Conservation (phyloP, 75 land plant genomes). For the Pinus tabuliformis region DNA sequence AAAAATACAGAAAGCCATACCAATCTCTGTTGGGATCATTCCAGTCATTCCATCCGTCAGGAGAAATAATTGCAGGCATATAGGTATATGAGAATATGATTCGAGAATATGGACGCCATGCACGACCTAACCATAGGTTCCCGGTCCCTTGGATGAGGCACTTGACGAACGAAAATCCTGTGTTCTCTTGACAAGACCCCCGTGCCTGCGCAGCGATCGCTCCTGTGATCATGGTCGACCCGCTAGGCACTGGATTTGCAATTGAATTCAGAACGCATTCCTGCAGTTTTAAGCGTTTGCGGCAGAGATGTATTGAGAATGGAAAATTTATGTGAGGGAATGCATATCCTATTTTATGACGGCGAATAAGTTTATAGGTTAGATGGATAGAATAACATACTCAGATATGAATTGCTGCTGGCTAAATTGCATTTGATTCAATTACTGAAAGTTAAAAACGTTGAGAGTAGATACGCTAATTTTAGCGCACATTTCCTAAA, state of each 20-base stretch:
- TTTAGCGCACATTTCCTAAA: too few relatives aligned
- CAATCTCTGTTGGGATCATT: conserved; percentile 53
- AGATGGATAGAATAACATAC: too few relatives aligned
- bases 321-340: too few relatives aligned
- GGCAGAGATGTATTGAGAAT: too few relatives aligned
- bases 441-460: neutral
- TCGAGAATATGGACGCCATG: conserved; percentile 73
- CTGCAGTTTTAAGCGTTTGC: conserved; percentile 24
- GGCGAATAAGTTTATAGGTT: too few relatives aligned
- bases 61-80: conserved; percentile 45
- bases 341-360: too few relatives aligned
- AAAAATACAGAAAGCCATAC: conserved; percentile 12
- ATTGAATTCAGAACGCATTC: conserved; percentile 56
- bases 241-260: conserved; percentile 24
- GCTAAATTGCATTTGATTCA: too few relatives aligned
- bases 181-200: conserved; percentile 30
- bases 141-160: conserved; percentile 56
- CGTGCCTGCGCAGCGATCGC: conserved; percentile 71
- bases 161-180: conserved; percentile 66
- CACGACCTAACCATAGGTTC: conserved; percentile 69
- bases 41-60: conserved; percentile 85
- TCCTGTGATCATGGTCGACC: conserved; percentile 27
- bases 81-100: conserved; percentile 59
- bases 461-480: too few relatives aligned
- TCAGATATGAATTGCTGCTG: too few relatives aligned